A percentile compares a stretch with the other conserved stretches of the same genome.
Conservation (phyloP, 306 rosid species). For the Trifolium dubium region DNA sequence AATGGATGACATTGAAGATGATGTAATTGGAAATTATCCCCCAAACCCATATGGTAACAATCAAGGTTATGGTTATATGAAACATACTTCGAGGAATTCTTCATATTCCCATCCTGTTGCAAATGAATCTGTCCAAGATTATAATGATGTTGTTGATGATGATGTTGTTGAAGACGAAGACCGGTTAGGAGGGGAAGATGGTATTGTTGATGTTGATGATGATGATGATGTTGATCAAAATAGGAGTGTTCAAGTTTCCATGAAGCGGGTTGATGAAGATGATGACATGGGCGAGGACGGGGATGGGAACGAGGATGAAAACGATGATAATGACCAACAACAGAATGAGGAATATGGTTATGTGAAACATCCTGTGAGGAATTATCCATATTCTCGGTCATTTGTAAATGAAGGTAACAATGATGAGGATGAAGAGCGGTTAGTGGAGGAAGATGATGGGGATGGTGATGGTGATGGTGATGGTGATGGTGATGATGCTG, state of each 20-base stretch:
- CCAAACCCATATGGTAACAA: constrained; percentile 46
- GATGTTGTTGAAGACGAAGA: constrained; percentile 47
- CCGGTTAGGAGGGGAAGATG: constrained; percentile 49
- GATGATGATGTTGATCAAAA: constrained; percentile 59
- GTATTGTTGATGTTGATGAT: constrained; percentile 51
- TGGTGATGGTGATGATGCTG: constrained; percentile 41
- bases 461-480: constrained; percentile 41
- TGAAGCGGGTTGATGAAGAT: constrained; percentile 33
- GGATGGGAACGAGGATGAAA: not conserved
- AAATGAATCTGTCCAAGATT: constrained; percentile 49
- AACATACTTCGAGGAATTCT: constrained; percentile 49
- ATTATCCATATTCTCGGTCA: not conserved
- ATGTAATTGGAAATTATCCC: constrained; percentile 53
- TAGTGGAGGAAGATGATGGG: constrained; percentile 8
- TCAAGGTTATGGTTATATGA: constrained; percentile 60
- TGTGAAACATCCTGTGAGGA: not conserved
- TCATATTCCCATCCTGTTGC: constrained; percentile 48
- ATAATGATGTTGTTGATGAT: constrained; percentile 55
- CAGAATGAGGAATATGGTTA: not conserved
- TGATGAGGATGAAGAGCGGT: constrained; percentile 1
- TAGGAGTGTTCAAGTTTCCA: constrained; percentile 45
- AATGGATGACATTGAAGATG: constrained; percentile 85
- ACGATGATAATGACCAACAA: not conserved
- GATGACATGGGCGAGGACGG: not conserved
- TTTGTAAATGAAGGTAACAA: not conserved